Conservation (phyloP, 257 asterid genomes). For the Craterostigma plantagineum region DNA sequence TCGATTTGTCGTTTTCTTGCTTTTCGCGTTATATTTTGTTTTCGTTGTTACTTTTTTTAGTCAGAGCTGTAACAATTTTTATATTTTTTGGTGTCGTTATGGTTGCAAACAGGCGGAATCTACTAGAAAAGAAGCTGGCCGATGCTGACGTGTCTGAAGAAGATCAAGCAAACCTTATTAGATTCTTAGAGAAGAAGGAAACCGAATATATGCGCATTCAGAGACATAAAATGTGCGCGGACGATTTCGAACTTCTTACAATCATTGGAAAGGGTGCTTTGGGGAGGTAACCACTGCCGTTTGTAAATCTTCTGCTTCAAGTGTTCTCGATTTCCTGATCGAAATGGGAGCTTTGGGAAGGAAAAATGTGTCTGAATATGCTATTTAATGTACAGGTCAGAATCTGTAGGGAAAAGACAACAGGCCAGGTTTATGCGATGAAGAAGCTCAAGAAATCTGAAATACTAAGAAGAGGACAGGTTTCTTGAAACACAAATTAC, state of each 20-base stretch:
- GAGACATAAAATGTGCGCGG: constrained; percentile 93
- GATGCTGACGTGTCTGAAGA: constrained; percentile 99
- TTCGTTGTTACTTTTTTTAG: background rate
- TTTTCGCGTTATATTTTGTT: constrained; percentile 1
- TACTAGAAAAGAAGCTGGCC: constrained; percentile 86
- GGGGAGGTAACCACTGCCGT: constrained; percentile 99
- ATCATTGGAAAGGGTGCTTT: constrained; percentile 98
- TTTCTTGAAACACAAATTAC: too few species aligned
- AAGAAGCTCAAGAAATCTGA: constrained; percentile 95
- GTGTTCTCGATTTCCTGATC: background rate
- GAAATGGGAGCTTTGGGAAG: background rate
- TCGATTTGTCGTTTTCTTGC: too few species aligned
- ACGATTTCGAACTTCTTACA: constrained; percentile 82
- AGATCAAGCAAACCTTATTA: constrained; percentile 77
- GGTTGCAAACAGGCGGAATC: constrained; percentile 41
- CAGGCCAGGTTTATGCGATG: constrained; percentile 93
- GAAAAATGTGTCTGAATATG: background rate
- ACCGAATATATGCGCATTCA: constrained; percentile 98
- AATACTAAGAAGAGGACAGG: constrained; percentile 99
- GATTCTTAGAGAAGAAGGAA: constrained; percentile 87
- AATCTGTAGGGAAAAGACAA: constrained; percentile 83
- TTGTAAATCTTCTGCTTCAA: background rate
- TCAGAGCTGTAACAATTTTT: background rate
- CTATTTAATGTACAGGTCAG: constrained; percentile 46
- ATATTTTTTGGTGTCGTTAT: constrained; percentile 8